Percentiles rank a stretch among this genome's conserved stretches.
Evolutionary conservation across 2,329 filamentous ascomycete genomes (phyloP).

Genomic region (Trichophyton equinum): DNA sequence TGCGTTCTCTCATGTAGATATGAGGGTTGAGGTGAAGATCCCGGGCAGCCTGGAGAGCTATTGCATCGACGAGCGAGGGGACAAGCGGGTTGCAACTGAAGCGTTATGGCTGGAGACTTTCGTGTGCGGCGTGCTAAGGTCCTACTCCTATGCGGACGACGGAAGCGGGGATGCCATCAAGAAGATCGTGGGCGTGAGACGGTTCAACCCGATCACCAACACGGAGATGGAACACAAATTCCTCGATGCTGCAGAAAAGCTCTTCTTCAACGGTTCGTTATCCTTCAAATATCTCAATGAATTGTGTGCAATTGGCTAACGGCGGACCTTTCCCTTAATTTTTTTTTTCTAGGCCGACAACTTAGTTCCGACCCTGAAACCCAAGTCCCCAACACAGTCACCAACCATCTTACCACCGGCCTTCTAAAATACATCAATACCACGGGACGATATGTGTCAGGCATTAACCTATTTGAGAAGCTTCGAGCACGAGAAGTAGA

Average conservation of each 20-base stretch:
- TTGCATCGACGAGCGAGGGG: constrained; percentile 90
- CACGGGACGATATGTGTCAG: constrained; percentile 84
- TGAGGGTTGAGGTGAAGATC: constrained; percentile 96
- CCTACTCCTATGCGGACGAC: constrained; percentile 93
- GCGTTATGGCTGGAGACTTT: constrained; percentile 97
- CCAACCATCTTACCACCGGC: constrained; percentile 89
- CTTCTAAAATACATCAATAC: constrained; percentile 90
- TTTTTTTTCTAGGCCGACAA: constrained; percentile 61
- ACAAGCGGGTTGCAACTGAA: constrained; percentile 85
- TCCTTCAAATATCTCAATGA: not conserved
- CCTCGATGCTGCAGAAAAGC: constrained; percentile 78
- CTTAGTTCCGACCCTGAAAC: constrained; percentile 93
- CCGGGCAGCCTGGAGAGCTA: constrained; percentile 94
- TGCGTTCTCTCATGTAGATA: constrained; percentile 94
- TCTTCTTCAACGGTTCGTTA: constrained; percentile 77
- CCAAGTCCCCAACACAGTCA: constrained; percentile 92
- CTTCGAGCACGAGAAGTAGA: constrained; percentile 80
- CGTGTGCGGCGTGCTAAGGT: constrained; percentile 81
- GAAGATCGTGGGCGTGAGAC: constrained; percentile 90
- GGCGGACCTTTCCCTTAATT: not conserved
- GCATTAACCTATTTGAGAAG: constrained; percentile 96
- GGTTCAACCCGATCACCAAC: constrained; percentile 95
- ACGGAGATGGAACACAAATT: constrained; percentile 98
- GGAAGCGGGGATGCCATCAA: constrained; percentile 88
- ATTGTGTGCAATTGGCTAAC: constrained; percentile 14